Percentiles rank a stretch among this genome's conserved stretches.
Conservation (phyloP, 352 stramenopile genomes). For the Pythium rhizo-oryzae region DNA sequence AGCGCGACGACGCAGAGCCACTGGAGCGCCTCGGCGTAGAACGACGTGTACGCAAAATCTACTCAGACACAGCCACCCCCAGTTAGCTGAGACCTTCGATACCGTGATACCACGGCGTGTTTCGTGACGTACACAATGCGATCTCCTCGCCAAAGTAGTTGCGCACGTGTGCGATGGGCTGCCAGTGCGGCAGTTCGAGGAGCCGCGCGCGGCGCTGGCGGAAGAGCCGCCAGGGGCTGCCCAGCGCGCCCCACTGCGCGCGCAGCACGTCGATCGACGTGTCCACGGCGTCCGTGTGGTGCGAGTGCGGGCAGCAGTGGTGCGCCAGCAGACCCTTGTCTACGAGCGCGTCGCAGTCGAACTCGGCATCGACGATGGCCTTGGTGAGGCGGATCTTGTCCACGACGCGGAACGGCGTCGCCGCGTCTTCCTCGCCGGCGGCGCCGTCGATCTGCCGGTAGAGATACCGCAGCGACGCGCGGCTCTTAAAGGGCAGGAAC, state of each 20-base stretch:
- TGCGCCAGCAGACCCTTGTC: constrained; percentile 48
- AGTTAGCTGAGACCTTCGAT: background rate
- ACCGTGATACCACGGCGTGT: too few relatives aligned
- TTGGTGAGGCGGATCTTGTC: constrained; percentile 84
- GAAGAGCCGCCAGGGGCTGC: constrained; percentile 33
- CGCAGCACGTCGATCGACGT: constrained; percentile 66
- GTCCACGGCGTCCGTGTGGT: constrained; percentile 62
- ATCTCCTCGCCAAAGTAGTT: constrained; percentile 87
- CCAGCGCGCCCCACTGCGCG: constrained; percentile 50
- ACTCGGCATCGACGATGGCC: constrained; percentile 65
- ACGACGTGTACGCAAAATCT: constrained; percentile 75
- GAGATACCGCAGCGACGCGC: constrained; percentile 61
- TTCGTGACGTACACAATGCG: constrained; percentile 61
- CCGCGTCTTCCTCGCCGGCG: constrained; percentile 15
- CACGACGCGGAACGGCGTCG: constrained; percentile 67
- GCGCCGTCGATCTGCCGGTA: constrained; percentile 67
- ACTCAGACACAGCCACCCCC: background rate
- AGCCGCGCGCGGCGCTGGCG: constrained; percentile 16
- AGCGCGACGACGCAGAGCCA: constrained; percentile 37
- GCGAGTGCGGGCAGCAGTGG: constrained; percentile 63
- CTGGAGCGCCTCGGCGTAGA: constrained; percentile 50
- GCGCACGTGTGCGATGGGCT: constrained; percentile 58
- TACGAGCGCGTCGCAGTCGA: constrained; percentile 71
- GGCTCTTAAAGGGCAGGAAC: constrained; percentile 54
- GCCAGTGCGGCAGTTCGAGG: constrained; percentile 33